These are phyloP conservation scores for Pichia nakasei DNA, from an alignment of 805 yeast genomes.

Conservation along the genomic window DNA sequence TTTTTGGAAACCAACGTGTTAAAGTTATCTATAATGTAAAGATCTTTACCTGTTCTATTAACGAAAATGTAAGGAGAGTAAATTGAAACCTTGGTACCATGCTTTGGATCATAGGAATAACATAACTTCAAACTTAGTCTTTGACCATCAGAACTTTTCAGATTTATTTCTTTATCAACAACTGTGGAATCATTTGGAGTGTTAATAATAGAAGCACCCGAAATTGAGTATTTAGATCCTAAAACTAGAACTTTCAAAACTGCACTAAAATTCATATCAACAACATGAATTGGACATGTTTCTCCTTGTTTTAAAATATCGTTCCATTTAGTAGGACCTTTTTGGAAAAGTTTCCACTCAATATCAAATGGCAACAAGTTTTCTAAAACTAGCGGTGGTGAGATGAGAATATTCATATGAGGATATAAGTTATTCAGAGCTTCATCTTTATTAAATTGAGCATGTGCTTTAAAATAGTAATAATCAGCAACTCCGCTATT, in stretches of 20 bases:
- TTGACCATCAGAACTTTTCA: conserved; percentile 58
- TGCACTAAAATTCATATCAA: conserved; percentile 47
- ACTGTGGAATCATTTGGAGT: conserved; percentile 29
- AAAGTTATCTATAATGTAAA: conserved; percentile 47
- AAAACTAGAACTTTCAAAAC: conserved; percentile 61
- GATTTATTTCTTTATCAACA: conserved; percentile 34
- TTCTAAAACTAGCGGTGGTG: conserved; percentile 81
- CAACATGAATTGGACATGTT: conserved; percentile 70
- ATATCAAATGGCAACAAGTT: conserved; percentile 81
- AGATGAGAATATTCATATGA: conserved; percentile 63
- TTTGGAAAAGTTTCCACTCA: conserved; percentile 67
- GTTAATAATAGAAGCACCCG: conserved; percentile 71
- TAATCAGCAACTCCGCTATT: conserved; percentile 27
- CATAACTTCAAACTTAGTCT: conserved; percentile 52
- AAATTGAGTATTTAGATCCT: conserved; percentile 49
- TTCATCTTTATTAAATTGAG: conserved; percentile 54
- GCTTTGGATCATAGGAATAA: conserved; percentile 44
- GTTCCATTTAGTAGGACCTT: conserved; percentile 60
- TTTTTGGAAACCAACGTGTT: conserved; percentile 42
- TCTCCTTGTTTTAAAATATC: conserved; percentile 56
- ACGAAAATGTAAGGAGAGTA: conserved; percentile 79
- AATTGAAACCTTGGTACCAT: conserved; percentile 59
- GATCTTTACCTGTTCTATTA: conserved; percentile 66
- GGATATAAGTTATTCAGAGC: conserved; percentile 74
- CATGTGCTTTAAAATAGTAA: conserved; percentile 63